phyloP scores from a whole-genome alignment of 1,284 basidiomycete genomes.

The Papiliotrema flavescens region DNA sequence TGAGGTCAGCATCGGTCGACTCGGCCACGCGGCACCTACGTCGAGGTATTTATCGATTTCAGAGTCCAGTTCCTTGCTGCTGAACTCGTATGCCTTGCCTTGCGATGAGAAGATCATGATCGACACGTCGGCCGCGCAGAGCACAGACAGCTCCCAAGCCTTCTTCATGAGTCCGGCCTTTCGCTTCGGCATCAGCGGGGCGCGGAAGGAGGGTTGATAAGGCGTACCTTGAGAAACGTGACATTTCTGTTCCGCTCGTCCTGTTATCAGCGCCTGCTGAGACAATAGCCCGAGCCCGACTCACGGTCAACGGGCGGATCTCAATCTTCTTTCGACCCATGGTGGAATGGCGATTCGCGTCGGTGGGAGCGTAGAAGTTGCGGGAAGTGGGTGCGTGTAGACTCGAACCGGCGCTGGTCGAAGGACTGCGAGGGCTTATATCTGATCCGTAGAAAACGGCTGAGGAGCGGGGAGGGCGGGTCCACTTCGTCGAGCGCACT shows the following conservation, averaged over 20 bases:
- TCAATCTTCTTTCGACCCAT: slow-evolving; percentile 51
- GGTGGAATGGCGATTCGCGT: neutral
- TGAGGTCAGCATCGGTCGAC: slow-evolving; percentile 8
- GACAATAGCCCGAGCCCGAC: slow-evolving; percentile 10
- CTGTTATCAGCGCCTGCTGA: slow-evolving; percentile 14
- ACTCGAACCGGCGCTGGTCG: no score
- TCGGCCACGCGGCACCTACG: slow-evolving; percentile 10
- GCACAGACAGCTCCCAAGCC: slow-evolving; percentile 48
- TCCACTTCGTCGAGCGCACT: no score
- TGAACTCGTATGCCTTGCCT: slow-evolving; percentile 49
- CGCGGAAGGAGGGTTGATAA: neutral
- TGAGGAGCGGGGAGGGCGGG: no score
- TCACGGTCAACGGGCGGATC: slow-evolving; percentile 45
- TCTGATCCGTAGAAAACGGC: no score
- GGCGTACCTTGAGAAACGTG: slow-evolving; percentile 43
- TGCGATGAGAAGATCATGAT: slow-evolving; percentile 45
- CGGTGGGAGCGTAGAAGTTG: neutral
- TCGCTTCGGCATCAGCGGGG: slow-evolving; percentile 24
- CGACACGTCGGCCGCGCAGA: slow-evolving; percentile 48
- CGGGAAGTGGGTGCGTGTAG: neutral
- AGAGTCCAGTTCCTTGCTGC: slow-evolving; percentile 39
- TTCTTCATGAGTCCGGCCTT: slow-evolving; percentile 51
- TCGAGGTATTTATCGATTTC: slow-evolving; percentile 47
- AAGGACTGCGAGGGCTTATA: no score
- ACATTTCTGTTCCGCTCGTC: slow-evolving; percentile 49